phyloP scores from a whole-genome alignment of 2,329 filamentous ascomycete species.

The Colletotrichum tropicicola region DNA sequence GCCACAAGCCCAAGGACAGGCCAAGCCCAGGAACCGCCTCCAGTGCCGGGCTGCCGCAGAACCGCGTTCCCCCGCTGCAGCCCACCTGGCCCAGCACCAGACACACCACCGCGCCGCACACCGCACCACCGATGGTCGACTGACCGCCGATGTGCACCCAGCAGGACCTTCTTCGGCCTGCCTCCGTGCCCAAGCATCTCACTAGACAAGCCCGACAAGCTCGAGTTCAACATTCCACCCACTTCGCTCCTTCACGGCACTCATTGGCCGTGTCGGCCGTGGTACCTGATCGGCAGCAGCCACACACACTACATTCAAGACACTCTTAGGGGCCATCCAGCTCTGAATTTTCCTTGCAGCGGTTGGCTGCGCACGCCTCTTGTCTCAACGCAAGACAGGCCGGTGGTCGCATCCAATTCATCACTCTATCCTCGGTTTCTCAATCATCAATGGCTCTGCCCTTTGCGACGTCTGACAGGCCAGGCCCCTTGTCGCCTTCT shows the following conservation, averaged over 20 bases:
- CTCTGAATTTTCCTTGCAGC: not conserved
- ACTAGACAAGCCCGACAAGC: constrained; percentile 2
- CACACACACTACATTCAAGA: constrained; percentile 19
- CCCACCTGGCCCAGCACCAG: not conserved
- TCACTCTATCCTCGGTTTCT: constrained; percentile 13
- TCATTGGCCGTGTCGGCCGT: constrained; percentile 7
- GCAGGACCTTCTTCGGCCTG: too few species aligned
- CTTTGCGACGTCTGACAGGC: constrained; percentile 18
- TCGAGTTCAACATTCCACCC: constrained; percentile 5
- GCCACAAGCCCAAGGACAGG: not conserved
- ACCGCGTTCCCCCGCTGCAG: constrained; percentile 2
- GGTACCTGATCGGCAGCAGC: constrained; percentile 25
- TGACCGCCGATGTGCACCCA: not conserved
- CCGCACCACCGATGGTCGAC: not conserved
- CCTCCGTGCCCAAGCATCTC: not conserved
- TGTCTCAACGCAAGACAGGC: constrained; percentile 29
- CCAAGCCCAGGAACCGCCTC: constrained; percentile 10
- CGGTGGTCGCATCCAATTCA: constrained; percentile 9
- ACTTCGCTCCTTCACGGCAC: not conserved
- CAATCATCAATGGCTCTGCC: not conserved
- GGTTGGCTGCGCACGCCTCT: constrained; percentile 16
- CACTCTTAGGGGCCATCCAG: constrained; percentile 7
- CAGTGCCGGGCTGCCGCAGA: constrained; percentile 15
- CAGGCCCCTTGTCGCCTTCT: not conserved
- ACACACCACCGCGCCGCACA: not conserved